phyloP scores from a whole-genome alignment of 768 basidiomycete genomes.

The Pleurotus sapidus region DNA sequence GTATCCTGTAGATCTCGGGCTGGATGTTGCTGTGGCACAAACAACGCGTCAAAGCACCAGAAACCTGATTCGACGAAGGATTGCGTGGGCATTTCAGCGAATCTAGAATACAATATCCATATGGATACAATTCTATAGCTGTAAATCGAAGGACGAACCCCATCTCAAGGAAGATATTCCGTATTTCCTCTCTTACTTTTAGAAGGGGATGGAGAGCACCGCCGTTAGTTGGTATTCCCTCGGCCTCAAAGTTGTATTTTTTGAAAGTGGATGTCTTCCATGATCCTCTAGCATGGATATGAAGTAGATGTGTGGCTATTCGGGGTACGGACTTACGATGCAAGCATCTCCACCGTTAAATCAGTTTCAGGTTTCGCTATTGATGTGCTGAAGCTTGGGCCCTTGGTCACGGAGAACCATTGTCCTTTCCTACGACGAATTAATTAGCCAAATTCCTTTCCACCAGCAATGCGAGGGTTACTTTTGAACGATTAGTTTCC shows the following conservation, averaged over 20 bases:
- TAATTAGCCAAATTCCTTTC: constrained; percentile 5
- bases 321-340: constrained; percentile 57
- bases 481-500: constrained; percentile 87
- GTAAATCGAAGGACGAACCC: constrained; percentile 41
- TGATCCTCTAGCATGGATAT: constrained; percentile 57
- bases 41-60: constrained; percentile 99
- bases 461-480: constrained; percentile 23
- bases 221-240: constrained; percentile 84
- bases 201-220: constrained; percentile 95
- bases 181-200: constrained; percentile 96
- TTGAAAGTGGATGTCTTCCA: constrained; percentile 96
- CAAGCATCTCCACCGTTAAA: constrained; percentile 92
- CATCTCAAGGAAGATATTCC: constrained; percentile 99
- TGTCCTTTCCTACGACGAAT: constrained; percentile 73
- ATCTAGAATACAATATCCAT: constrained; percentile 24
- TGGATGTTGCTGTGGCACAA: constrained; percentile 98
- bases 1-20: constrained; percentile 98
- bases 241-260: constrained; percentile 98
- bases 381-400: constrained; percentile 83
- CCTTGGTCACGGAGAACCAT: constrained; percentile 91
- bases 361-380: constrained; percentile 95
- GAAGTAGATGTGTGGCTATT: constrained; percentile 7
- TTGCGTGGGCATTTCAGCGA: constrained; percentile 97
- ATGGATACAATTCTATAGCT: not conserved
- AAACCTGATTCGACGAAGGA: constrained; percentile 97